Conservation (phyloP, 192 early-diverging fungal genomes). For the Coemansia sp. region DNA sequence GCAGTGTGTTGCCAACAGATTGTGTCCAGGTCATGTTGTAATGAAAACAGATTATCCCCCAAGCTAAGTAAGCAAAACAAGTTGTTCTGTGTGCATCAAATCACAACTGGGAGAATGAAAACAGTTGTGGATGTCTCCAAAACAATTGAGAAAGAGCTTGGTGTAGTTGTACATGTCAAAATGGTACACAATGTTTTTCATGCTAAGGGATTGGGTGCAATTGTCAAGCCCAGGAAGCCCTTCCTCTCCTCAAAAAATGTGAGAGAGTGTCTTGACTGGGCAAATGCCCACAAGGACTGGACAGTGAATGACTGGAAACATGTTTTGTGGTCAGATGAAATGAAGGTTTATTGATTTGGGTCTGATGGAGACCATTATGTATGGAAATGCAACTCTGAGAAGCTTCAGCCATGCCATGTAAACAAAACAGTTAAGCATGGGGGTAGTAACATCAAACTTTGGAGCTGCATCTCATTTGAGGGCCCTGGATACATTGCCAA, state of each 20-base stretch:
- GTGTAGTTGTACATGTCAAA: background rate
- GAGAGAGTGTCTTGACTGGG: conserved; percentile 13
- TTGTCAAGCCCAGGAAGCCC: background rate
- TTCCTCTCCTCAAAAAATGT: background rate
- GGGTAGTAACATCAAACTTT: conserved; percentile 32
- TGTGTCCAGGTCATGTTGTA: background rate
- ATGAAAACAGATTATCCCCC: too few relatives aligned
- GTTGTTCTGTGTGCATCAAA: background rate
- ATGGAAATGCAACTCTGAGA: conserved; percentile 10
- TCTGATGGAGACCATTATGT: conserved; percentile 34
- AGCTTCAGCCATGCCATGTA: conserved; percentile 9
- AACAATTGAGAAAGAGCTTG: background rate
- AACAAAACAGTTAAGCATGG: conserved; percentile 30
- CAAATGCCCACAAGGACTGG: conserved; percentile 26
- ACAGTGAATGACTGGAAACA: conserved; percentile 28
- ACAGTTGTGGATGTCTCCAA: background rate
- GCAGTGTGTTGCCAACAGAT: background rate
- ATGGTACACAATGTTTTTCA: background rate
- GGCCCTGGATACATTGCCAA: conserved; percentile 13
- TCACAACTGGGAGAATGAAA: background rate
- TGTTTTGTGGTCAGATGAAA: conserved; percentile 47
- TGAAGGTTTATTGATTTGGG: conserved; percentile 39
- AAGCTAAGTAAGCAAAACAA: too few relatives aligned
- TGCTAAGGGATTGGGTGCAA: background rate
- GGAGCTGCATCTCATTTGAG: conserved; percentile 26